Percentiles rank a stretch among this genome's conserved stretches.
phyloP scores from a whole-genome alignment of 345 rosid species.

The Citrus trifoliata region DNA sequence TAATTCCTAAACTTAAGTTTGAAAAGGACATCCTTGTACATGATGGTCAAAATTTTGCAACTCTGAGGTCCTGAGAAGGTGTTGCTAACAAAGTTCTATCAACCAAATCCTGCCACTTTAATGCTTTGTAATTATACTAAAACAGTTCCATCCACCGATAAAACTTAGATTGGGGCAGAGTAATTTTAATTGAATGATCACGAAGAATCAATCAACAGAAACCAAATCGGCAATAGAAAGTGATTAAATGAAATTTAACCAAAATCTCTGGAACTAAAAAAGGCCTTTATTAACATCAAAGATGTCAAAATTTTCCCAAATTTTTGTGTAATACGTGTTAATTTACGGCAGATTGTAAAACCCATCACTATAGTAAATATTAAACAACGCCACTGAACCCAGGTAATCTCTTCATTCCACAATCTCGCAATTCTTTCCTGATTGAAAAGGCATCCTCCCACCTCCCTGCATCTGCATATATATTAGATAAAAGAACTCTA shows the following conservation, averaged over 20 bases:
- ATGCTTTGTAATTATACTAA: neutral
- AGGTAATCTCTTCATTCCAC: conserved; percentile 51
- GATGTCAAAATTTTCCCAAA: neutral
- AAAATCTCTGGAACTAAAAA: neutral
- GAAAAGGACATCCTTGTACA: neutral
- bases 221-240: neutral
- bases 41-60: neutral
- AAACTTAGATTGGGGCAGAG: neutral
- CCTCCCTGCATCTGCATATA: conserved; percentile 82
- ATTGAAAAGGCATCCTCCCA: conserved; percentile 70
- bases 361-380: neutral
- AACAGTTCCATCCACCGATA: neutral
- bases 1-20: neutral
- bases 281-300: neutral
- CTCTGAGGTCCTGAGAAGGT: neutral
- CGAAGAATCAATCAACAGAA: neutral
- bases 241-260: neutral
- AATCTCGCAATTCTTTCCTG: conserved; percentile 43
- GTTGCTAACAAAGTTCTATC: neutral
- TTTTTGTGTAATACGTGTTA: neutral
- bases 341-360: neutral
- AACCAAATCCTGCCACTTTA: neutral
- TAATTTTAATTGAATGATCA: neutral
- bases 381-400: conserved; percentile 52
- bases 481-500: conserved; percentile 62